These are phyloP conservation scores for Mucor circinelloides DNA, from an alignment of 371 early-diverging fungal genomes.

Conservation along the genomic window DNA sequence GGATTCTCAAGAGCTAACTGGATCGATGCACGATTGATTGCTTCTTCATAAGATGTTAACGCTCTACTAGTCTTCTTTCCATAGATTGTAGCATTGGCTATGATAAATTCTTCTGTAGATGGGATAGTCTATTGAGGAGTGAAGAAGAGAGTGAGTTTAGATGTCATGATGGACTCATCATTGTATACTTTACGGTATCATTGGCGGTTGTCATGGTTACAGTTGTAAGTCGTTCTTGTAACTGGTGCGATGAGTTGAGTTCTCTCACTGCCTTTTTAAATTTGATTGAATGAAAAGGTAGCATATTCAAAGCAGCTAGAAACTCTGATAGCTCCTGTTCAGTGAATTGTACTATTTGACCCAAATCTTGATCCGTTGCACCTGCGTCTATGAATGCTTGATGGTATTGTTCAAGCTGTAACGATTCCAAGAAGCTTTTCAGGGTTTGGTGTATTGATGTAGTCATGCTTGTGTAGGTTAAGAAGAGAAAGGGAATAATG, in stretches of 20 bases:
- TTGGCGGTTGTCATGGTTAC: neutral
- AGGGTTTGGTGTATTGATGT: slow-evolving; percentile 7
- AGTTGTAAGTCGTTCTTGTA: neutral
- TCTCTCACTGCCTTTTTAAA: slow-evolving; percentile 49
- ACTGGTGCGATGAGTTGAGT: slow-evolving; percentile 13
- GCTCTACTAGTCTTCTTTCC: slow-evolving; percentile 52
- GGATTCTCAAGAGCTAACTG: slow-evolving; percentile 56
- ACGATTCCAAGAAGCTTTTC: slow-evolving; percentile 39
- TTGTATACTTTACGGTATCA: neutral
- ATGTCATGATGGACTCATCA: neutral
- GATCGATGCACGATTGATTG: slow-evolving; percentile 58
- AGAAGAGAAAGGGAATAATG: neutral
- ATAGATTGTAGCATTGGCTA: slow-evolving; percentile 58
- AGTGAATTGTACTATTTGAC: slow-evolving; percentile 48
- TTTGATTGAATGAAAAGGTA: slow-evolving; percentile 54
- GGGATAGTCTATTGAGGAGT: neutral
- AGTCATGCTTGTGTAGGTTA: neutral
- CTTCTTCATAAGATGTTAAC: slow-evolving; percentile 59
- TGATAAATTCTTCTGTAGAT: slow-evolving; percentile 39
- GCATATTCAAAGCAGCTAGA: slow-evolving; percentile 45
- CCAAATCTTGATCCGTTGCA: slow-evolving; percentile 52
- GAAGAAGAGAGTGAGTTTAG: neutral
- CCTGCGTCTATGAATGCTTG: slow-evolving; percentile 51
- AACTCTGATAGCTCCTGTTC: slow-evolving; percentile 54
- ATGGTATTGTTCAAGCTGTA: slow-evolving; percentile 51